Base-by-base conservation (phyloP, 2,329 filamentous ascomycete genomes). In the Ceratocystis destructans region DNA sequence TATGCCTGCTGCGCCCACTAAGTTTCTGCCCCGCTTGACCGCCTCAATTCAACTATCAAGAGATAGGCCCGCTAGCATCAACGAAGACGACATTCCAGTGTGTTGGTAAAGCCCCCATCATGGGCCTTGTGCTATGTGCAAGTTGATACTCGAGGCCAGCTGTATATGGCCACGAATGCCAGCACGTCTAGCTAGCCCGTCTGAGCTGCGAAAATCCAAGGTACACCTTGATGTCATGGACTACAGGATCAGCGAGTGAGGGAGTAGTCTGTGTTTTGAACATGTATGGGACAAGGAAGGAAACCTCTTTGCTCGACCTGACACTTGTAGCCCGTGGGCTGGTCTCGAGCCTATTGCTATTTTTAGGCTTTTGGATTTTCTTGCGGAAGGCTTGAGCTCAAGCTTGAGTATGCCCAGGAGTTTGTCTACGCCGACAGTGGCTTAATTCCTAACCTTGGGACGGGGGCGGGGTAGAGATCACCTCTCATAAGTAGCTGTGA, bases 221-320 rank as follows among this genome's bases (percentile, higher is more conserved):
- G 59, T 71, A 73, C 8, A 69, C 69, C 12, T 72, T 72, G 5
- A 73, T 71, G 64, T 73, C 72, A 31, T 72, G 70, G 25, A 73
- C 72, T 37, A 37, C 2, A 37, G 8, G 8, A 41, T 3, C 2
- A 41, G 37, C 10, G 37, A 41, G 8, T 12, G 12, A 41, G 10
- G 37, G 8, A 41, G 37, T 41, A 10, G 10, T 41, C 37, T 41
- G 12, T 3, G 37, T 12, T 41, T 41, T 41, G 37, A 41, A 41
- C 3, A 12, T 41, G 2, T 41, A 41, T 41, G 37, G 37, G 37
- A 3, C 10, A 41, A 41, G 37, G 37, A 41, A 41, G 10, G 66
- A 66, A 69, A 3, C 62, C 20, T 28, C 68, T 25, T 37, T 67
- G 59, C 33, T 68, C 67, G 50, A 66, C 66, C 28, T 69, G 46